Conservation (phyloP, 192 early-diverging fungal species). For the Jimgerdemannia lactiflua region DNA sequence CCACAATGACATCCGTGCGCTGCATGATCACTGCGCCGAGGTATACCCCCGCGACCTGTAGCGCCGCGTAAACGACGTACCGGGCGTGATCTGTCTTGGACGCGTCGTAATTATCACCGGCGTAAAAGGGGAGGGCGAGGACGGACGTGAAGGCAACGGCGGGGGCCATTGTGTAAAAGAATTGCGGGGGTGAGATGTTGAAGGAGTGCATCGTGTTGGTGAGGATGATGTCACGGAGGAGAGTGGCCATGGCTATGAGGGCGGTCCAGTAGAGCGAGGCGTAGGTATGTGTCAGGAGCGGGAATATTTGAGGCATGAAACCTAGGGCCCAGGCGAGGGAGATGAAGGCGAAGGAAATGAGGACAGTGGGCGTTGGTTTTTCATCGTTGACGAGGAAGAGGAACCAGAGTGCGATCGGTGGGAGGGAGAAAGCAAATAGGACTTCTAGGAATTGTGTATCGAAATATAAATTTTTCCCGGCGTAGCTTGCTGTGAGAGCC, state of each 20-base stretch:
- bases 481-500: neutral
- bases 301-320: neutral
- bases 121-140: neutral
- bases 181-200: neutral
- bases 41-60: too few relatives aligned
- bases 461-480: neutral
- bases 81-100: too few relatives aligned
- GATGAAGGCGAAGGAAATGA: neutral
- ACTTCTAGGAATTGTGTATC: neutral
- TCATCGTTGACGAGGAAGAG: neutral
- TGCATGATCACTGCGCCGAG: too few relatives aligned
- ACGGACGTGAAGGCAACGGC: neutral
- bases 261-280: neutral
- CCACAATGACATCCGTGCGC: too few relatives aligned
- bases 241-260: neutral
- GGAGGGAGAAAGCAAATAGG: neutral
- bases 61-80: too few relatives aligned
- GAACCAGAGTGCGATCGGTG: neutral
- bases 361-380: neutral
- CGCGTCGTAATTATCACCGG: too few relatives aligned
- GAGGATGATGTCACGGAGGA: neutral
- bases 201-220: neutral
- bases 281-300: neutral
- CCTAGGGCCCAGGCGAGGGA: neutral
- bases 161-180: neutral